These are phyloP conservation scores for Rhizopogon salebrosus DNA, from an alignment of 768 basidiomycete species.

Conservation along the genomic window DNA sequence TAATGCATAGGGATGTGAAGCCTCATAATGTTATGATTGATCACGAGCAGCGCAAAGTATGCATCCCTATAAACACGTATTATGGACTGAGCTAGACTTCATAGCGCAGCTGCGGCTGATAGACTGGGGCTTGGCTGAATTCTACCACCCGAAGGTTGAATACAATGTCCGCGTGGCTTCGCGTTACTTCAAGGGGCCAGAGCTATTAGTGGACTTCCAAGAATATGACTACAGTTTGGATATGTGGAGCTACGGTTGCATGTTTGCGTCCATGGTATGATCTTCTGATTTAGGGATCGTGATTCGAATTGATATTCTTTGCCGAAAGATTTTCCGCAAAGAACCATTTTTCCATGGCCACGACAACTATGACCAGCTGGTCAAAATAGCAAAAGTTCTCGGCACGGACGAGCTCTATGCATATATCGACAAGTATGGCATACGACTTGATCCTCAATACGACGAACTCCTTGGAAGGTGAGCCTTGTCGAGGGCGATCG, in stretches of 20 bases:
- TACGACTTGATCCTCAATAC: slow-evolving; percentile 92
- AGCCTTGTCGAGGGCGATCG: slow-evolving; percentile 11
- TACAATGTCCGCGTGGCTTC: slow-evolving; percentile 98
- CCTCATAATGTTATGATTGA: slow-evolving; percentile 99
- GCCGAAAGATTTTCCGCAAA: slow-evolving; percentile 87
- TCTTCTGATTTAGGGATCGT: neutral
- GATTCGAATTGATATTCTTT: slow-evolving; percentile 1
- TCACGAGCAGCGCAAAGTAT: slow-evolving; percentile 90
- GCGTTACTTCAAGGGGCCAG: slow-evolving; percentile 97
- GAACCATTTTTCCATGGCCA: slow-evolving; percentile 99
- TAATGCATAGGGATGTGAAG: slow-evolving; percentile 98
- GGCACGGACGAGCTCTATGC: slow-evolving; percentile 93
- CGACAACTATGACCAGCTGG: slow-evolving; percentile 97
- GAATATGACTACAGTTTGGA: slow-evolving; percentile 97
- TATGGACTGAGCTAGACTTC: neutral
- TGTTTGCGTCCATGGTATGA: slow-evolving; percentile 96
- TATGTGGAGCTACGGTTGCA: slow-evolving; percentile 99
- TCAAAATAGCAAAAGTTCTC: slow-evolving; percentile 96
- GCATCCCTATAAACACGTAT: slow-evolving; percentile 11
- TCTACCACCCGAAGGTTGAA: slow-evolving; percentile 96
- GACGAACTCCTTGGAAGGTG: slow-evolving; percentile 90
- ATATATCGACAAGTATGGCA: slow-evolving; percentile 93
- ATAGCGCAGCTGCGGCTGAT: slow-evolving; percentile 78
- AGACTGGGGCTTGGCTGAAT: slow-evolving; percentile 98
- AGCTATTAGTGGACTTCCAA: slow-evolving; percentile 95